Evolutionary conservation across 2,329 filamentous ascomycete genomes (phyloP).

Genomic region (Diaporthe vaccinii): DNA sequence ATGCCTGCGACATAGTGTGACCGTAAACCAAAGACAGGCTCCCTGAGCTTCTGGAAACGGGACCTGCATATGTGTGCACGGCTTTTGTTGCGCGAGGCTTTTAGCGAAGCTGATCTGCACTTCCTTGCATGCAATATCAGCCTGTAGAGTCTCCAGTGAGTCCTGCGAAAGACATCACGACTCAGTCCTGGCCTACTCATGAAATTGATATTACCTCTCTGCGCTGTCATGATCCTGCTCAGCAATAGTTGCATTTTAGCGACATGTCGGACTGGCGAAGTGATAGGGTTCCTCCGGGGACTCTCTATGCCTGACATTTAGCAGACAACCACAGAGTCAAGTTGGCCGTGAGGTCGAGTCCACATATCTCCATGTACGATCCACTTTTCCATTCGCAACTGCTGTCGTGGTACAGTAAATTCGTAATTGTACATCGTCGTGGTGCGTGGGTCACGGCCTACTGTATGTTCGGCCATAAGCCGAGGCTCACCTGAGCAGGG

Average conservation of each 20-base stretch:
- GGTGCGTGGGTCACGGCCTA: background rate
- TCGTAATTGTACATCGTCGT: slow-evolving; percentile 24
- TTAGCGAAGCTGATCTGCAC: background rate
- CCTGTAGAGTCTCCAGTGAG: background rate
- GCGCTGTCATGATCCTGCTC: slow-evolving; percentile 3
- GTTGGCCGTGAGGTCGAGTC: background rate
- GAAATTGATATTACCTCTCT: background rate
- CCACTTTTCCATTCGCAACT: background rate
- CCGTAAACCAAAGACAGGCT: background rate
- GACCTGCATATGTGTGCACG: slow-evolving; percentile 32
- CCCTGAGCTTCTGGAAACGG: slow-evolving; percentile 16
- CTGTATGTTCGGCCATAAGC: slow-evolving; percentile 35
- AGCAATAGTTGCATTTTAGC: background rate
- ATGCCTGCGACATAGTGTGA: slow-evolving; percentile 17
- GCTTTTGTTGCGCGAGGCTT: slow-evolving; percentile 17
- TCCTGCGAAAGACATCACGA: background rate
- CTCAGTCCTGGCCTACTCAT: background rate
- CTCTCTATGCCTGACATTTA: background rate
- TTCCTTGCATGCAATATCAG: background rate
- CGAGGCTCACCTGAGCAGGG: slow-evolving; percentile 28
- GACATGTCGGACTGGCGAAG: background rate
- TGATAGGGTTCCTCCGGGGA: background rate
- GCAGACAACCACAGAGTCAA: background rate
- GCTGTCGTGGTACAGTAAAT: background rate
- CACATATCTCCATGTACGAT: slow-evolving; percentile 12